phyloP scores from a whole-genome alignment of 129 eudicot species.

The Artemisia tridentata region DNA sequence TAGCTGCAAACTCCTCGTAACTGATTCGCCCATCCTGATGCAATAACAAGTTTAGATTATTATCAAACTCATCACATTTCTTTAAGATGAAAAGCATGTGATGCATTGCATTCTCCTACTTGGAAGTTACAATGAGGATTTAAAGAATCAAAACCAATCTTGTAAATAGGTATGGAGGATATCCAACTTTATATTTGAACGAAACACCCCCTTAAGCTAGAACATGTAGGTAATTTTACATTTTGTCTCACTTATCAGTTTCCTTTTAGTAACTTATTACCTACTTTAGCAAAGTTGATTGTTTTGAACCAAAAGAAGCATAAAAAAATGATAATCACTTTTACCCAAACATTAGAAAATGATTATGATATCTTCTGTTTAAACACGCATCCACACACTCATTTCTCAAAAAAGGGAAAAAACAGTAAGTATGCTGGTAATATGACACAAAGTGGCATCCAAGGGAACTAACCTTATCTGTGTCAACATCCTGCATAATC shows the following conservation, averaged over 20 bases:
- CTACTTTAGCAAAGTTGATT: neutral
- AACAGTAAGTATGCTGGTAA: neutral
- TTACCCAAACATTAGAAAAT: neutral
- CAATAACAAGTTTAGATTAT: neutral
- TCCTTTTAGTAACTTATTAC: neutral
- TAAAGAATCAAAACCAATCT: neutral
- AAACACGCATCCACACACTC: neutral
- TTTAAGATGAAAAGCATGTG: neutral
- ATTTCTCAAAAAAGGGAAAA: neutral
- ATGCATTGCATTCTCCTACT: neutral
- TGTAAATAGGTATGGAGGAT: neutral
- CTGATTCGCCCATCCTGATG: conserved; percentile 84
- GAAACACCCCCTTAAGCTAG: neutral
- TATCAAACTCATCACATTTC: neutral
- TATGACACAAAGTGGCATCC: neutral
- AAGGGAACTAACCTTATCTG: conserved; percentile 61
- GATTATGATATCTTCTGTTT: neutral
- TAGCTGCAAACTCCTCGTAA: conserved; percentile 72
- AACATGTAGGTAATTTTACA: neutral
- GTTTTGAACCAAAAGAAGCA: neutral
- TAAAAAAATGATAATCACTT: neutral
- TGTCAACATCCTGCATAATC: conserved; percentile 78
- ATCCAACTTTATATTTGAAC: neutral
- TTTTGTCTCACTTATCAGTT: neutral
- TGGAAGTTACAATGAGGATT: neutral